A percentile compares a stretch with the other conserved stretches of the same genome.
phyloP scores from a whole-genome alignment of 768 basidiomycete genomes.

The Rhizopogon salebrosus region DNA sequence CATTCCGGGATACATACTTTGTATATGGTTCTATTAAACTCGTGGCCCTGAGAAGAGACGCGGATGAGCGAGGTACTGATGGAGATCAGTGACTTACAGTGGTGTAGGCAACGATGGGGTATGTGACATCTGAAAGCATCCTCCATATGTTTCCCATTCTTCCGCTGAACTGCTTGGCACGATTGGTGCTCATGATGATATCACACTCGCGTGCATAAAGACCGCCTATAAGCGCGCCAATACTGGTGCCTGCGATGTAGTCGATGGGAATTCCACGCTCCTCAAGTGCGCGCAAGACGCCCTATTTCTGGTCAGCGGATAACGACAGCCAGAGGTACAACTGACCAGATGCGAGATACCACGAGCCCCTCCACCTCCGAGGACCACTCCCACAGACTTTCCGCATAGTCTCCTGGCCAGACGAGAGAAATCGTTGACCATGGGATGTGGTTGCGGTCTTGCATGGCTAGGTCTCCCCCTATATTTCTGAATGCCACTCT shows the following conservation, averaged over 20 bases:
- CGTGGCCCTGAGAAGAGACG: conserved; percentile 63
- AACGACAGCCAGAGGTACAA: conserved; percentile 15
- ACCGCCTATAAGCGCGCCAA: conserved; percentile 89
- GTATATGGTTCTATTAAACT: conserved; percentile 93
- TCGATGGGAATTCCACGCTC: conserved; percentile 93
- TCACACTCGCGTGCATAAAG: conserved; percentile 94
- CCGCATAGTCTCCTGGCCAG: conserved; percentile 90
- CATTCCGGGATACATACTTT: conserved; percentile 44
- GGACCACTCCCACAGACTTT: conserved; percentile 86
- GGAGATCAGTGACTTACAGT: conserved; percentile 39
- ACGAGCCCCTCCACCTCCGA: conserved; percentile 96
- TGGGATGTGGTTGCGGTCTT: conserved; percentile 71
- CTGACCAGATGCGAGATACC: conserved; percentile 70
- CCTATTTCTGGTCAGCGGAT: conserved; percentile 40
- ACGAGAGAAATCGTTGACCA: conserved; percentile 88
- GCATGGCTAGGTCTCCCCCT: conserved; percentile 57
- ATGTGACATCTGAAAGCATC: conserved; percentile 86
- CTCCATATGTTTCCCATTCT: conserved; percentile 95
- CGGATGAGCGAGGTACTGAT: not conserved
- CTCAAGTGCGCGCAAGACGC: conserved; percentile 87
- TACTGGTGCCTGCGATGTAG: conserved; percentile 90
- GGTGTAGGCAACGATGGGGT: conserved; percentile 72
- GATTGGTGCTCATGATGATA: conserved; percentile 75
- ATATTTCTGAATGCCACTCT: conserved; percentile 85
- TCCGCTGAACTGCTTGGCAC: conserved; percentile 87